Percentiles rank a stretch among this genome's conserved stretches.
phyloP scores from a whole-genome alignment of 495 filamentous ascomycete species.

The Annulohypoxylon maeteangense region DNA sequence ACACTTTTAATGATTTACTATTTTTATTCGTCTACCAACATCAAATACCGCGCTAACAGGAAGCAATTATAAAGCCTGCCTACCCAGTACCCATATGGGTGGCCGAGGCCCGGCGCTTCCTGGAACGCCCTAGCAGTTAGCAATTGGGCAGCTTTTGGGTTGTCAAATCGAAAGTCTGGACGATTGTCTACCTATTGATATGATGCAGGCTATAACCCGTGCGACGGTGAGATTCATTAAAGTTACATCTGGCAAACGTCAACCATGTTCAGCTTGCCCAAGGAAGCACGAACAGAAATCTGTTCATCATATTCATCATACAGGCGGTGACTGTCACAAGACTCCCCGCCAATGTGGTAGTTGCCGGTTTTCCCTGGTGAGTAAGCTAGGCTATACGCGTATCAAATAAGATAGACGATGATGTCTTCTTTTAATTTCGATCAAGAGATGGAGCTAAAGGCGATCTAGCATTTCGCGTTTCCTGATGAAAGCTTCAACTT shows the following conservation, averaged over 20 bases:
- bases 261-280: conserved; percentile 11
- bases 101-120: conserved; percentile 4
- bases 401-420: neutral
- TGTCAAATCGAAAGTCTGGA: conserved; percentile 1
- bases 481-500: conserved; percentile 6
- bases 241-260: conserved; percentile 21
- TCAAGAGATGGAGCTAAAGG: conserved; percentile 3
- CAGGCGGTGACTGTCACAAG: conserved; percentile 11
- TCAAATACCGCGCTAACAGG: conserved; percentile 5
- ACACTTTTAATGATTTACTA: neutral
- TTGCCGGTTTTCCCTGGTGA: conserved; percentile 24
- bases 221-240: conserved; percentile 27
- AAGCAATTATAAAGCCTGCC: neutral
- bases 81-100: neutral
- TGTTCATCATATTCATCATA: conserved; percentile 14
- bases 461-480: conserved; percentile 25
- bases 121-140: conserved; percentile 9
- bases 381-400: conserved; percentile 1
- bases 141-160: conserved; percentile 38
- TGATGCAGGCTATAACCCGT: neutral
- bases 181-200: conserved; percentile 12
- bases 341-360: conserved; percentile 16
- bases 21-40: neutral
- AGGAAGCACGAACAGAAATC: conserved; percentile 5
- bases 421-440: neutral